Evolutionary conservation across 345 rosid genomes (phyloP).

Genomic region (Euphorbia pulcherrima): DNA sequence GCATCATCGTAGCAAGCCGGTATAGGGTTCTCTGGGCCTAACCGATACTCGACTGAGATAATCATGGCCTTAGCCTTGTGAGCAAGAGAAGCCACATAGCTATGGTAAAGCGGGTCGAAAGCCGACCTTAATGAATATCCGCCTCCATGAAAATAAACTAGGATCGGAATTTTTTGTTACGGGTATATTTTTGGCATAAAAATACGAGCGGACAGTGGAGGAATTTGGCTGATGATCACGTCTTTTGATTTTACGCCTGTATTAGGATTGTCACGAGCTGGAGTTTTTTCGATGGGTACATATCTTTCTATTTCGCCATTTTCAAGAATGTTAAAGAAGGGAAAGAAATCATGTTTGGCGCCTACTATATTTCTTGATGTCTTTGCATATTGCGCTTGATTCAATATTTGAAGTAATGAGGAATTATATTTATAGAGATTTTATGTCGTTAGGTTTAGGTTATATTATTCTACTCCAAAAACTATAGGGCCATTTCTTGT

Average conservation of each 20-base stretch:
- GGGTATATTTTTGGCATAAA: constrained; percentile 24
- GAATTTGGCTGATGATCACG: constrained; percentile 22
- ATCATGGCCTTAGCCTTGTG: constrained; percentile 1
- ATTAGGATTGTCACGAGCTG: constrained; percentile 13
- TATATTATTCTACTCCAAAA: too few relatives aligned
- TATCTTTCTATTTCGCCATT: constrained; percentile 15
- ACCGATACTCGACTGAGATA: constrained; percentile 9
- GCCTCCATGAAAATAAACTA: constrained; percentile 39
- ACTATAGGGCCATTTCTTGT: too few relatives aligned
- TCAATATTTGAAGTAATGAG: too few relatives aligned
- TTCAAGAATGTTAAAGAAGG: constrained; percentile 17
- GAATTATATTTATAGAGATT: too few relatives aligned
- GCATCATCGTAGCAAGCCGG: constrained; percentile 11
- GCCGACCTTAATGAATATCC: constrained; percentile 39
- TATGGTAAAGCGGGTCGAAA: neutral
- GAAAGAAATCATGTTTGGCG: constrained; percentile 10
- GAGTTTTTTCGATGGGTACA: neutral
- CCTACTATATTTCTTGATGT: too few relatives aligned
- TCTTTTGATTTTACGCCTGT: constrained; percentile 35
- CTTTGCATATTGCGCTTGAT: too few relatives aligned
- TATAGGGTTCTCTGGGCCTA: constrained; percentile 16
- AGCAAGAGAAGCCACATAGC: neutral
- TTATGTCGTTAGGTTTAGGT: too few relatives aligned
- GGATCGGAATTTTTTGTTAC: constrained; percentile 13
- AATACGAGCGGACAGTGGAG: constrained; percentile 26